Base-by-base conservation (phyloP, 169 alveolate species). In the Amoebophrya sp. region DNA sequence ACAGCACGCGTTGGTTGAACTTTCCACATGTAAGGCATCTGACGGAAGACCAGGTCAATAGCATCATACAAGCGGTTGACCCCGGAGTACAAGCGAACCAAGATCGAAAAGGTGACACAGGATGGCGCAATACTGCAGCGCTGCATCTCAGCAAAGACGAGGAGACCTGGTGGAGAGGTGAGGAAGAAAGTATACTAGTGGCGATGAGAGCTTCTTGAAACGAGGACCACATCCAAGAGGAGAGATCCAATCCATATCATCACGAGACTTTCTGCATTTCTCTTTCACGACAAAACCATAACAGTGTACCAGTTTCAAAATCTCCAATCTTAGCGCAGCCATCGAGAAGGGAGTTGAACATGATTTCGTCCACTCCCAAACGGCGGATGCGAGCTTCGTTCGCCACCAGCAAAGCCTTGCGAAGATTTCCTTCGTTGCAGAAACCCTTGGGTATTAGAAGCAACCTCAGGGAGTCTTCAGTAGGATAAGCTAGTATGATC, bases 271-370 rank as follows among this genome's bases (percentile, higher is more conserved):
- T n/a, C n/a, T n/a, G n/a, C n/a, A n/a, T n/a, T n/a, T n/a, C n/a
- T 53, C n/a, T 53, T 23, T 23, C 76, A 53, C n/a, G n/a, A 65
- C 18, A 12, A 26, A 65, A 65, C 18, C 83, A 6, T 10, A 18
- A 65, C 83, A 6, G n/a, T 0, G 83, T 65, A 65, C 83, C 83
- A 26, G 83, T 65, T 1, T 65, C 83, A 26, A 65, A 65, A 36
- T 65, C 83, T 6, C 83, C 83, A 26, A 65, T 65, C 33, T 90
- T 90, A 29, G 92, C 92, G 78, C 92, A 90, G 41, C 92, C 92
- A 26, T 90, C 92, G 83, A 90, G 29, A 77, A 90, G 41, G 29
- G 92, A 90, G 41, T 90, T 90, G 78, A 41, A 90, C 92, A 90
- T 90, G 77, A 90, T 90, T n/a, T 90, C 92, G 26, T 90, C 92